Evolutionary conservation across 805 yeast species (phyloP).

Genomic region (Saturnispora dispora): DNA sequence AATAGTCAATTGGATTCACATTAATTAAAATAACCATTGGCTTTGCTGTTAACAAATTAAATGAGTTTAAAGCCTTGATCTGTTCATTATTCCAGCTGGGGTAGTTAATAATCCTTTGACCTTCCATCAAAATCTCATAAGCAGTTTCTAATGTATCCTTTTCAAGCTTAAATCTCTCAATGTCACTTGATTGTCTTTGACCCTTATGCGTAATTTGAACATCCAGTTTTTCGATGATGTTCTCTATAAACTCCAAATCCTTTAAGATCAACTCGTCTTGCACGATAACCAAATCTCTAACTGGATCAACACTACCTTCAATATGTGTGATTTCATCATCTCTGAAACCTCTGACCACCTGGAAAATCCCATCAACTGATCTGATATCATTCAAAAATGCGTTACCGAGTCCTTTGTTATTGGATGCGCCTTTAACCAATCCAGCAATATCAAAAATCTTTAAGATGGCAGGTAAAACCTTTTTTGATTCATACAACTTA

Average conservation of each 20-base stretch:
- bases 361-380: constrained; percentile 64
- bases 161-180: constrained; percentile 74
- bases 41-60: constrained; percentile 87
- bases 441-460: constrained; percentile 66
- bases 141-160: constrained; percentile 69
- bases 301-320: constrained; percentile 55
- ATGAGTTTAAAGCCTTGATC: constrained; percentile 79
- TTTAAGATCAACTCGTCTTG: constrained; percentile 56
- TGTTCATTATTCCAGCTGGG: constrained; percentile 84
- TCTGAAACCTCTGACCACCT: constrained; percentile 56
- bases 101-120: constrained; percentile 75
- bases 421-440: constrained; percentile 51
- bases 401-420: constrained; percentile 68
- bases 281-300: constrained; percentile 54
- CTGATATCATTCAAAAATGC: constrained; percentile 60
- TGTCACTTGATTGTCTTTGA: constrained; percentile 62
- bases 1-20: constrained; percentile 80
- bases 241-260: constrained; percentile 66
- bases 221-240: constrained; percentile 50
- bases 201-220: constrained; percentile 68
- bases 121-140: constrained; percentile 68
- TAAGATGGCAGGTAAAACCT: constrained; percentile 44
- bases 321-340: constrained; percentile 61
- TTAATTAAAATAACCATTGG: constrained; percentile 90
- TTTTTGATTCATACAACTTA: constrained; percentile 39